Evolutionary conservation across 2,329 filamentous ascomycete genomes (phyloP), one percentile per base, ranked within the genome.

Genomic region (Calonectria ilicicola): DNA sequence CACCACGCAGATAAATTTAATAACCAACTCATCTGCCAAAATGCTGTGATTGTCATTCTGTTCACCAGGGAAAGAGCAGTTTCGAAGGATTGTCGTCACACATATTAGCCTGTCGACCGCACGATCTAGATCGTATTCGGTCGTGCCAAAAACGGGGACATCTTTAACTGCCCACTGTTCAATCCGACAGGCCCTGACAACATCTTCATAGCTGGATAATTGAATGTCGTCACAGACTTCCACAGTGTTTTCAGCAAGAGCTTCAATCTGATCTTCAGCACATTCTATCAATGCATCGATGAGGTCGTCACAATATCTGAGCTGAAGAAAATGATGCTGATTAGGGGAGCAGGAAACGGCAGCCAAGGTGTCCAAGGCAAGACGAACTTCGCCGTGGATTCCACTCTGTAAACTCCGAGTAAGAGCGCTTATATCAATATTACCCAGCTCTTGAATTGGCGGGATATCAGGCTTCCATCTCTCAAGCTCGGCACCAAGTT

Each of bases 331-430:
- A 21, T 96, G 87, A 21, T 96, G 87, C 27, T 93, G 88, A 5
- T 90, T 87, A 67, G 90, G 90, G 2, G 94, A 95, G 17, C 85
- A 82, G 2, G 88, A 87, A 15, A 97, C 88, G 23, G 91, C 91
- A 12, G 92, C 92, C 42, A 99, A 87, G 0, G 94, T 95, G 82
- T 98, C 97, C 53, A 99, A 87, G 2, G 96, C 96, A 74, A 98
- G 85, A 12, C 96, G 92, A n/a, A 98, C 93, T 84, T 99, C 97
- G 6, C 92, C 92, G 78, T 95, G 93, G 51, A 98, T 94, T 1
- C 96, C 96, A 67, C 94, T 97, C 81, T 98, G 95, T 44, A 99
- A 86, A 79, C 95, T 95, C 87, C 95, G 93, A 0, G 93, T 98
- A 47, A 99, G 88, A 23, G 96, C 95, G 76, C 96, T 93, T 32